Evolutionary conservation across 2,329 filamentous ascomycete genomes (phyloP).

Genomic region (Domatiomyces globalis): DNA sequence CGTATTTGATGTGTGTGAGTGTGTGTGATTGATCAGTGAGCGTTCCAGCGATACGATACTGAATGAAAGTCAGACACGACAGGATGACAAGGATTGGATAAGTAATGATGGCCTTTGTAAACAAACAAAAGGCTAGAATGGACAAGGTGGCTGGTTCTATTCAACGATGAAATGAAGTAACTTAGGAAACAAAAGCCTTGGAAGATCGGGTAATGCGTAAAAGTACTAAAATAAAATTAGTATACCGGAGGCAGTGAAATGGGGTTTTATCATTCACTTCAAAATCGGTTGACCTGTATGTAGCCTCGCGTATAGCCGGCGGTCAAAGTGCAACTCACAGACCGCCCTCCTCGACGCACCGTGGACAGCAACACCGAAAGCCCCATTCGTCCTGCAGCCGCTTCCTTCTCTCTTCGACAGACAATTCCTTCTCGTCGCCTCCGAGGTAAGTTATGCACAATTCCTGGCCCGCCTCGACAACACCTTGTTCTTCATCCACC

Average conservation of each 20-base stretch:
- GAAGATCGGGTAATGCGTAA: not conserved
- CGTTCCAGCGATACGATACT: not conserved
- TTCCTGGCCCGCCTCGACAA: constrained; percentile 5
- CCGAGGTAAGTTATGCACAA: constrained; percentile 13
- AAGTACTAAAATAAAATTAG: not conserved
- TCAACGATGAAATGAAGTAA: not conserved
- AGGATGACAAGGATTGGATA: not conserved
- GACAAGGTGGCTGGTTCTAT: not conserved
- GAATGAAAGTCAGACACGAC: not conserved
- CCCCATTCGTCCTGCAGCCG: constrained; percentile 7
- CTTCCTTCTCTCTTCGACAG: constrained; percentile 2
- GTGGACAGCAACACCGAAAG: constrained; percentile 6
- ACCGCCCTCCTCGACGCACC: constrained; percentile 2
- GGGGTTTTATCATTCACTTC: too few relatives aligned
- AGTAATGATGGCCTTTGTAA: not conserved
- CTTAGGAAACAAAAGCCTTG: not conserved
- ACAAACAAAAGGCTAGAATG: not conserved
- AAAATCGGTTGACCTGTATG: too few relatives aligned
- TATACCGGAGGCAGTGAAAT: not conserved
- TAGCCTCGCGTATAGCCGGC: too few relatives aligned
- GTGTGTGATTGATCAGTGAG: not conserved
- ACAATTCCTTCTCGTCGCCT: constrained; percentile 9
- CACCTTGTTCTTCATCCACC: not conserved
- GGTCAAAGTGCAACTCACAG: not conserved
- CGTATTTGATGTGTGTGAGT: not conserved